These are phyloP conservation scores for Colletotrichum chrysophilum DNA, from an alignment of 2,329 filamentous ascomycete species.

Conservation along the genomic window DNA sequence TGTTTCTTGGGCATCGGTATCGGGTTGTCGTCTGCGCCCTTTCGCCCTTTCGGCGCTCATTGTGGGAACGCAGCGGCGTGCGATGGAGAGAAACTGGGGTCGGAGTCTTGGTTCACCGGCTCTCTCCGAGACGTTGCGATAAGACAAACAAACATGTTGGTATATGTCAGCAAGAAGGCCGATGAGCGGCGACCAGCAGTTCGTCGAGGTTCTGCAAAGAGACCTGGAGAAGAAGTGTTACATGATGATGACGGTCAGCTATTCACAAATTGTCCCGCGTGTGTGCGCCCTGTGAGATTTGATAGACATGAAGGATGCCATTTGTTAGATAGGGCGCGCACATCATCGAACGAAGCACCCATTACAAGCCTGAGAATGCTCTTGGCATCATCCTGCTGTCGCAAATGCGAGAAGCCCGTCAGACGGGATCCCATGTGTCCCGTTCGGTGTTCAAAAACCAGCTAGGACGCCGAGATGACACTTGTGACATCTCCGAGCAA, in stretches of 20 bases:
- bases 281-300: neutral
- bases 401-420: neutral
- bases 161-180: neutral
- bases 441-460: neutral
- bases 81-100: neutral
- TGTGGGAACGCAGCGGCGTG: neutral
- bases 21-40: neutral
- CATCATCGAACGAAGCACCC: neutral
- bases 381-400: neutral
- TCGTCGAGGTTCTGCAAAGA: neutral
- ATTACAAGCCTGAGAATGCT: neutral
- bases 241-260: neutral
- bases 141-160: neutral
- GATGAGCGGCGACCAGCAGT: neutral
- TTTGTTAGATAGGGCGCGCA: neutral
- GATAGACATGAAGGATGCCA: neutral
- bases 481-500: neutral
- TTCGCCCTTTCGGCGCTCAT: neutral
- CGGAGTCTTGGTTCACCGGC: neutral
- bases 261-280: neutral
- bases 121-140: neutral
- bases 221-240: neutral
- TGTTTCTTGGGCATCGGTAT: neutral
- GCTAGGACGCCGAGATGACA: neutral
- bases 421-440: neutral